Conservation (phyloP, 495 filamentous ascomycete genomes). For the Coniosporium apollinis region DNA sequence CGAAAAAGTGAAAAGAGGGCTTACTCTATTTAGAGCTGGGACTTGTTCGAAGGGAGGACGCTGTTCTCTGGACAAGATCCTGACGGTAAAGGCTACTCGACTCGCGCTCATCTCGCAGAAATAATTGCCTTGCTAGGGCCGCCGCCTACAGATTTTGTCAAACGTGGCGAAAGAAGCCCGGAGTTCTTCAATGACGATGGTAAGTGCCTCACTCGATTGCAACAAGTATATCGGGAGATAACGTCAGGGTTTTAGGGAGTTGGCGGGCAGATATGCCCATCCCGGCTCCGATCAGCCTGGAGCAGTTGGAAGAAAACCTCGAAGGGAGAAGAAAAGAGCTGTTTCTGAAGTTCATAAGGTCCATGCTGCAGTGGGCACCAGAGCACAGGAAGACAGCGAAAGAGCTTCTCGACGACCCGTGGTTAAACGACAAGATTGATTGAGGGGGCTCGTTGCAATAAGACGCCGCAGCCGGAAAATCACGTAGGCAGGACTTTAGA, state of each 20-base stretch:
- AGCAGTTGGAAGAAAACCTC: slow-evolving; percentile 14
- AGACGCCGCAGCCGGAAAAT: no score
- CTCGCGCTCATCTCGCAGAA: slow-evolving; percentile 30
- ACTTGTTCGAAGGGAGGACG: slow-evolving; percentile 31
- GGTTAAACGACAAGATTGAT: slow-evolving; percentile 17
- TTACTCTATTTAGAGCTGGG: slow-evolving; percentile 28
- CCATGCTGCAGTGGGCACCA: slow-evolving; percentile 35
- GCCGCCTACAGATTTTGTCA: slow-evolving; percentile 28
- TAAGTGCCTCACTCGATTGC: slow-evolving; percentile 9
- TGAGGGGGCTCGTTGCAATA: no score
- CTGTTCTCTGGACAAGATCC: slow-evolving; percentile 30
- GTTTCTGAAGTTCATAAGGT: slow-evolving; percentile 28
- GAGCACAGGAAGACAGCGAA: slow-evolving; percentile 29
- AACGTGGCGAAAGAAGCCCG: slow-evolving; percentile 19
- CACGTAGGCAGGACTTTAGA: no score
- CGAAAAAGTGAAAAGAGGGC: slow-evolving; percentile 10
- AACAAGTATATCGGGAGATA: neutral
- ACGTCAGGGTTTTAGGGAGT: neutral
- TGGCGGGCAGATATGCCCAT: slow-evolving; percentile 1
- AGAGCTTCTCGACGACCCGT: slow-evolving; percentile 27
- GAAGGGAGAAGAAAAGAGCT: slow-evolving; percentile 16
- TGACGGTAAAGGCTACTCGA: slow-evolving; percentile 26
- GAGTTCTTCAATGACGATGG: slow-evolving; percentile 26
- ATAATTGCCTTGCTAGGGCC: slow-evolving; percentile 30
- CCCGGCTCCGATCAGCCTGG: slow-evolving; percentile 2